A percentile compares a stretch with the other conserved stretches of the same genome.
These are phyloP conservation scores for Corchorus olitorius DNA, from an alignment of 345 rosid genomes.

Conservation along the genomic window DNA sequence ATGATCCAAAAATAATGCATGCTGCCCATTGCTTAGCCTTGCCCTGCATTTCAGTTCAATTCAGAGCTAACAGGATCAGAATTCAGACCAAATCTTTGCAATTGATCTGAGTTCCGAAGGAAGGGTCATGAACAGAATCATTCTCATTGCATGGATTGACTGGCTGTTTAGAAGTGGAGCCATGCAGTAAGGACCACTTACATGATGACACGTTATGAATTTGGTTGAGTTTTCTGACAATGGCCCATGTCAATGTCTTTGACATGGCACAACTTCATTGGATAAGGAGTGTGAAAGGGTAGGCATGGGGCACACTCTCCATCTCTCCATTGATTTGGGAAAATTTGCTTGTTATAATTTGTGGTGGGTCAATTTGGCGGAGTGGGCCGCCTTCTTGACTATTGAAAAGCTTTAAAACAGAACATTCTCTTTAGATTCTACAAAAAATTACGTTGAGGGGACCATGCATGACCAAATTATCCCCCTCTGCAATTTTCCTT, in stretches of 20 bases:
- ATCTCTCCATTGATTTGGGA: too few relatives aligned
- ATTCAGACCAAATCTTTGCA: neutral
- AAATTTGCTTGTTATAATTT: neutral
- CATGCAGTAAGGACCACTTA: slow-evolving; percentile 10
- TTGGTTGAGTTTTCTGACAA: neutral
- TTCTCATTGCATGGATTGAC: neutral
- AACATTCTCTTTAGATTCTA: slow-evolving; percentile 13
- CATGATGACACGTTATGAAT: neutral
- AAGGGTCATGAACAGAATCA: neutral
- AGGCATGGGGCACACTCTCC: neutral
- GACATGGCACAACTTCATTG: slow-evolving; percentile 3
- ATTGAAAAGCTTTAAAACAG: neutral
- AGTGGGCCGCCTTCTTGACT: neutral
- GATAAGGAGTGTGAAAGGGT: neutral
- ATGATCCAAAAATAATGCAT: neutral
- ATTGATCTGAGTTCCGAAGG: neutral
- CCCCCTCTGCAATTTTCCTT: neutral
- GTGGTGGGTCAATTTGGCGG: neutral
- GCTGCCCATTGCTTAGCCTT: neutral
- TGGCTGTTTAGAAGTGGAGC: slow-evolving; percentile 1
- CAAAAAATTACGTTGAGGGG: neutral
- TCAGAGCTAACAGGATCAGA: neutral
- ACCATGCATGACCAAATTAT: neutral
- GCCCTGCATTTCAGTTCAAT: neutral
- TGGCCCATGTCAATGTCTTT: neutral